A percentile compares a stretch with the other conserved stretches of the same genome.
These are phyloP conservation scores for Vaccinium vitisidaea DNA, from an alignment of 148 eudicot genomes.

Conservation along the genomic window DNA sequence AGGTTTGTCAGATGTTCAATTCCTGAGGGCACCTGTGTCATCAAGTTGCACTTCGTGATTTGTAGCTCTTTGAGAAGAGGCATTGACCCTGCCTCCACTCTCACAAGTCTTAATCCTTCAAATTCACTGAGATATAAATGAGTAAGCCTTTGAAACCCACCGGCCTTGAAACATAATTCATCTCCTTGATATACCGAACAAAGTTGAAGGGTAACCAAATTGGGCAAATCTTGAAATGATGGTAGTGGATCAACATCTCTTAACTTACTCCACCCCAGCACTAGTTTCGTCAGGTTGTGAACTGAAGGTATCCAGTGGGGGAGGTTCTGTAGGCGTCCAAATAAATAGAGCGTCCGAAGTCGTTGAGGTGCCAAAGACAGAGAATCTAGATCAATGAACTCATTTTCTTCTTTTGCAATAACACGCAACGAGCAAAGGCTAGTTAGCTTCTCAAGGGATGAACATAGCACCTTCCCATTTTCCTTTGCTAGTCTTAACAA, in stretches of 20 bases:
- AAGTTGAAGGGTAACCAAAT: background rate
- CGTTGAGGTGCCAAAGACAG: background rate
- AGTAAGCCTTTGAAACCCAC: slow-evolving; percentile 22
- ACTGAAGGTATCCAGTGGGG: background rate
- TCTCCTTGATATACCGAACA: slow-evolving; percentile 19
- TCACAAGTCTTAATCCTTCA: background rate
- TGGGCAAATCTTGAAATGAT: slow-evolving; percentile 22
- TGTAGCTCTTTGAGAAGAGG: background rate
- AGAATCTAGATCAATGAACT: background rate
- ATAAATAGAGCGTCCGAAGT: background rate
- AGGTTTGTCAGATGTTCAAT: slow-evolving; percentile 13
- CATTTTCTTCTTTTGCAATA: background rate
- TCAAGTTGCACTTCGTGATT: background rate
- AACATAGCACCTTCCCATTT: background rate
- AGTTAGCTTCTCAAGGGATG: background rate
- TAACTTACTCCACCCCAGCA: background rate
- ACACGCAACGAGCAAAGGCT: background rate
- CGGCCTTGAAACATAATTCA: slow-evolving; percentile 16
- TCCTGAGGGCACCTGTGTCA: slow-evolving; percentile 1
- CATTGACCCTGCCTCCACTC: background rate
- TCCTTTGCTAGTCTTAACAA: background rate
- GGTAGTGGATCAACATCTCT: slow-evolving; percentile 10
- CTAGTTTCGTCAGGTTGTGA: background rate
- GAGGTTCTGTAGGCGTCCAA: background rate
- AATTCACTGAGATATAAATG: background rate